Conservation (phyloP, 2,329 filamentous ascomycete genomes). For the Cladosporium austrohemisphaericum region DNA sequence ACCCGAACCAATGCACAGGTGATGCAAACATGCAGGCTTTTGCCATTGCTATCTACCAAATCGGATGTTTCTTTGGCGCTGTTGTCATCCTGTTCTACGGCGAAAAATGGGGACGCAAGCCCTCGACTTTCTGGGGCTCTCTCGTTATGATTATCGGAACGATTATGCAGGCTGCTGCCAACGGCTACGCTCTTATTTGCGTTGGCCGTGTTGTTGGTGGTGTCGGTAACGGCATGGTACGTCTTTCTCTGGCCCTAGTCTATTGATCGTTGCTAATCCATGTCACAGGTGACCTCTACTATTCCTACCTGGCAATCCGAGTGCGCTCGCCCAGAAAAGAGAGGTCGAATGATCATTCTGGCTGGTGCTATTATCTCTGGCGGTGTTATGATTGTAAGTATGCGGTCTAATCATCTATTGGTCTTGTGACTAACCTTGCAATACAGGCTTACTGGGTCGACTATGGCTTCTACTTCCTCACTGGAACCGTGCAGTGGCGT, state of each 20-base stretch:
- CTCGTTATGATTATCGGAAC: slow-evolving; percentile 47
- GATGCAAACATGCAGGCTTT: slow-evolving; percentile 40
- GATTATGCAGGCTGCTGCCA: slow-evolving; percentile 45
- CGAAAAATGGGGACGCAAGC: slow-evolving; percentile 16
- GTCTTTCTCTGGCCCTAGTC: slow-evolving; percentile 26
- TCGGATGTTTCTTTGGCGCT: slow-evolving; percentile 15
- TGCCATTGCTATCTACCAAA: slow-evolving; percentile 29
- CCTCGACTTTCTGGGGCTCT: slow-evolving; percentile 13
- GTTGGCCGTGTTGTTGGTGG: slow-evolving; percentile 49
- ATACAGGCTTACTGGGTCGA: slow-evolving; percentile 45
- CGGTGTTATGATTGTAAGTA: slow-evolving; percentile 40
- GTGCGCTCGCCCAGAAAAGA: slow-evolving; percentile 46
- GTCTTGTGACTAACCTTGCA: neutral
- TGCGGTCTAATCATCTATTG: neutral
- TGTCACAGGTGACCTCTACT: slow-evolving; percentile 18
- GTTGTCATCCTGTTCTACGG: slow-evolving; percentile 15
- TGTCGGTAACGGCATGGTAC: slow-evolving; percentile 49
- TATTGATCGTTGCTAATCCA: neutral
- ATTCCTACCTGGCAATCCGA: slow-evolving; percentile 51
- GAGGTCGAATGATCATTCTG: slow-evolving; percentile 48
- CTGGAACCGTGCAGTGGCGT: slow-evolving; percentile 13
- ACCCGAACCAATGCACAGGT: slow-evolving; percentile 10
- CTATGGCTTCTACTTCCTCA: slow-evolving; percentile 31
- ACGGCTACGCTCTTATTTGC: slow-evolving; percentile 41
- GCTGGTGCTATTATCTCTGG: slow-evolving; percentile 49